Percentiles rank a stretch among this genome's conserved stretches.
Evolutionary conservation across 768 basidiomycete species (phyloP).

Genomic region (Cytidiella melzeri): DNA sequence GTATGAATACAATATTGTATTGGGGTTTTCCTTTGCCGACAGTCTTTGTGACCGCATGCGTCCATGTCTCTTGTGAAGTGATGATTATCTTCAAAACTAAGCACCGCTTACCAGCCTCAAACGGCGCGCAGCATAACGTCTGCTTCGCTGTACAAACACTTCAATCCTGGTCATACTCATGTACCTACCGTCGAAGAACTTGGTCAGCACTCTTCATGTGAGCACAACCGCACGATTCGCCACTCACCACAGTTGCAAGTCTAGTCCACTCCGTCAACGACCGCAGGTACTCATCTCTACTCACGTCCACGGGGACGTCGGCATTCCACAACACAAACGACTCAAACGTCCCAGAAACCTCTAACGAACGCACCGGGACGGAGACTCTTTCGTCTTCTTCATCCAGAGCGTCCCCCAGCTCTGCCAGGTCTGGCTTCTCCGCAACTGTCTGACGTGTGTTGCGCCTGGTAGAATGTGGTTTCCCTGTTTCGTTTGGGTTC

Average conservation of each 20-base stretch:
- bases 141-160: too few species aligned
- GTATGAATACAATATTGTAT: too few species aligned
- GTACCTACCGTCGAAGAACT: too few species aligned
- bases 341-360: constrained; percentile 50
- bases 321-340: constrained; percentile 73
- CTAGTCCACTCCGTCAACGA: constrained; percentile 66
- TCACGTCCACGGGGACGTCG: constrained; percentile 65
- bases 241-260: constrained; percentile 54
- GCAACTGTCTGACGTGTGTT: constrained; percentile 7
- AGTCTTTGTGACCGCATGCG: too few species aligned
- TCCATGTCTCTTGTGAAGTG: too few species aligned
- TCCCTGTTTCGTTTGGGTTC: background rate
- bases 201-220: too few species aligned
- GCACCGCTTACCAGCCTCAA: too few species aligned
- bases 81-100: too few species aligned
- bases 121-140: too few species aligned
- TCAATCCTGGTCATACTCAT: too few species aligned
- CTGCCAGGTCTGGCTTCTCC: constrained; percentile 5
- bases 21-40: too few species aligned
- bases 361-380: constrained; percentile 30
- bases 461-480: constrained; percentile 13
- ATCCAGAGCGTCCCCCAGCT: constrained; percentile 21
- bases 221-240: too few species aligned
- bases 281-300: constrained; percentile 65
- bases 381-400: constrained; percentile 23